Evolutionary conservation across 768 basidiomycete species (phyloP).

Genomic region (Trametes villosa): DNA sequence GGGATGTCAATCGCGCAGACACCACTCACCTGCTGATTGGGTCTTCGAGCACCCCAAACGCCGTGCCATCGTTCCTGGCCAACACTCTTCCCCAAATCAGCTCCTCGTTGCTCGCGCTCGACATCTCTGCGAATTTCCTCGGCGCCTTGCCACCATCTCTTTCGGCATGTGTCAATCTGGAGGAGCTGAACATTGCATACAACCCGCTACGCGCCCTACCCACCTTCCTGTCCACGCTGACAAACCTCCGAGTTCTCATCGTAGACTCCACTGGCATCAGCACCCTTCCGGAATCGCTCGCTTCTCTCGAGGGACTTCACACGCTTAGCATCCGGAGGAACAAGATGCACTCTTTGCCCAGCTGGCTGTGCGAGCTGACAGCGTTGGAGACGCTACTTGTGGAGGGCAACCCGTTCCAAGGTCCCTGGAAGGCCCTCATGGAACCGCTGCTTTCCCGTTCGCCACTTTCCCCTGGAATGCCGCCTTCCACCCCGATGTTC

Average conservation of each 20-base stretch:
- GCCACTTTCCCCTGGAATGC: constrained; percentile 63
- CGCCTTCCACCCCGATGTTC: constrained; percentile 66
- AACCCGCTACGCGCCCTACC: constrained; percentile 95
- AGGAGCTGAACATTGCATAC: constrained; percentile 91
- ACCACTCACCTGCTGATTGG: constrained; percentile 94
- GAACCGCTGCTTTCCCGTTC: constrained; percentile 76
- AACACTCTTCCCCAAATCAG: constrained; percentile 72
- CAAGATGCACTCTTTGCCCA: constrained; percentile 85
- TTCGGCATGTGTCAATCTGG: constrained; percentile 77
- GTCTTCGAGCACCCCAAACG: constrained; percentile 76
- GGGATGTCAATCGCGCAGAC: constrained; percentile 48
- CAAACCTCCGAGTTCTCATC: constrained; percentile 82
- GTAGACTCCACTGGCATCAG: constrained; percentile 89
- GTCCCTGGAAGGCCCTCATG: constrained; percentile 89
- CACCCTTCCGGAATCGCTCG: constrained; percentile 76
- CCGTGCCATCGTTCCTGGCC: constrained; percentile 76
- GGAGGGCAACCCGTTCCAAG: constrained; percentile 96
- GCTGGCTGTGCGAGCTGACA: constrained; percentile 91
- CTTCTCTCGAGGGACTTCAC: constrained; percentile 77
- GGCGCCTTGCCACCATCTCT: constrained; percentile 83
- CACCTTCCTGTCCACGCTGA: constrained; percentile 77
- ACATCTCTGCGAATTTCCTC: constrained; percentile 89
- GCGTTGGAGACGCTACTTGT: constrained; percentile 85
- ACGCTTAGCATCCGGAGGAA: constrained; percentile 90
- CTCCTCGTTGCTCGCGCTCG: constrained; percentile 84